Conservation (phyloP, 768 basidiomycete genomes). For the Auricularia heimuer region DNA sequence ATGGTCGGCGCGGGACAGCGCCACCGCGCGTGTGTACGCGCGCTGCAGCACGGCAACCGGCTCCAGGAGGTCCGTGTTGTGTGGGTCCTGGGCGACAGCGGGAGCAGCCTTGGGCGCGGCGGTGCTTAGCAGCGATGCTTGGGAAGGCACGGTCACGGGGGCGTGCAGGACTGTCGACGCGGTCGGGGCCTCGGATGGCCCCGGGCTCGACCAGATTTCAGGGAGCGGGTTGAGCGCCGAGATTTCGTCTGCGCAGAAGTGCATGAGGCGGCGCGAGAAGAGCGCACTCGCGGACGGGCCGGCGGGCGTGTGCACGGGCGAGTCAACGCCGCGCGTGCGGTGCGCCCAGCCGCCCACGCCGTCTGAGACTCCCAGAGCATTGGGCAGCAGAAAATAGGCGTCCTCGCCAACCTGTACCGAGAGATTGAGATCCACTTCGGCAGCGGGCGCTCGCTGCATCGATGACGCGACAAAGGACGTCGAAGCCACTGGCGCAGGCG, state of each 20-base stretch:
- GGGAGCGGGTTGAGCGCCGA: slow-evolving; percentile 9
- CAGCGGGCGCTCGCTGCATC: slow-evolving; percentile 21
- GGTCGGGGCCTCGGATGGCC: neutral
- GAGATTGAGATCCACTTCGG: slow-evolving; percentile 30
- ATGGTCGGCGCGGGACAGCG: slow-evolving; percentile 22
- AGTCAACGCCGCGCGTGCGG: neutral
- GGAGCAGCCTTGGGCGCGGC: neutral
- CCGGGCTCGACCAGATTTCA: neutral
- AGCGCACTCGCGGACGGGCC: slow-evolving; percentile 49
- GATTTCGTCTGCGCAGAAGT: slow-evolving; percentile 64
- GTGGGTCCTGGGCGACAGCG: no score
- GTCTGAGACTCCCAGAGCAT: slow-evolving; percentile 90
- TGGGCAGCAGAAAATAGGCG: slow-evolving; percentile 72
- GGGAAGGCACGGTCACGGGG: neutral
- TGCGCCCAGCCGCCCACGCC: slow-evolving; percentile 88
- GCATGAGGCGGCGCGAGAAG: slow-evolving; percentile 68
- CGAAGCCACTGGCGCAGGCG: slow-evolving; percentile 15
- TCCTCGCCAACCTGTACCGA: slow-evolving; percentile 86
- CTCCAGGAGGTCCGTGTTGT: slow-evolving; percentile 16
- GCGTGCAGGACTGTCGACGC: neutral
- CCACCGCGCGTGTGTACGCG: slow-evolving; percentile 34
- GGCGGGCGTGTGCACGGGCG: slow-evolving; percentile 29
- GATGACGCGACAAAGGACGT: slow-evolving; percentile 21
- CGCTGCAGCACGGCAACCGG: slow-evolving; percentile 34
- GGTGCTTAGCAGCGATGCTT: neutral